Evolutionary conservation across 1,139 yeast genomes (phyloP), one percentile per base, ranked within the genome.

Genomic region (Wickerhamomyces sp.): DNA sequence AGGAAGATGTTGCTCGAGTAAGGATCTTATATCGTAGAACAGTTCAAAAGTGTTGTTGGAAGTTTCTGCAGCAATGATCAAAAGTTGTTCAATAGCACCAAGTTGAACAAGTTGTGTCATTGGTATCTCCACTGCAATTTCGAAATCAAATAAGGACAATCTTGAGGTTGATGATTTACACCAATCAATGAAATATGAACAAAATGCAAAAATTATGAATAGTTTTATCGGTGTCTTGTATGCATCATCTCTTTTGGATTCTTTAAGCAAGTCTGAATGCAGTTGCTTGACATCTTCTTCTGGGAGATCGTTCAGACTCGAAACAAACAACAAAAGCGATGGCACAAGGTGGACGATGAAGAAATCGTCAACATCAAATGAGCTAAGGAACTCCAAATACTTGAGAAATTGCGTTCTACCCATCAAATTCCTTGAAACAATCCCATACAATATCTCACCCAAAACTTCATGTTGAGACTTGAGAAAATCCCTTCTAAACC

Each of bases 31-130:
- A 48, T 84, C 88, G 52, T 81, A 82, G 58, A 68, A 63, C 49
- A 73, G 55, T 46, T 68, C 65, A 50, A 66, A 51, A 47, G 62
- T 44, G 40, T 54, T 40, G 59, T 66, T 50, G 0, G 83, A 62
- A 1, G 84, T 72, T 45, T 85, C 94, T 1, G 93, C 81, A 2
- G 89, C 67, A 26, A 79, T 60, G 15, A 84, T 72, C 57, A 89
- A 64, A 25, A 89, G 59, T 50, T 81, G 79, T 55, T 91, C 98
- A 46, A 89, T 62, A 1, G 88, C 95, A 20, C 96, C 96, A 49
- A 58, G 61, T 48, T 70, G 81, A 39, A 68, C 78, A 49, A 66
- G 72, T 52, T 51, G 58, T 48, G 58, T 66, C 72, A 70, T 72
- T 37, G 74, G 81, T 42, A 59, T 58, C 37, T 72, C 70, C 4